phyloP scores from a whole-genome alignment of 139 green algal species.

The Chloropicon primus region DNA sequence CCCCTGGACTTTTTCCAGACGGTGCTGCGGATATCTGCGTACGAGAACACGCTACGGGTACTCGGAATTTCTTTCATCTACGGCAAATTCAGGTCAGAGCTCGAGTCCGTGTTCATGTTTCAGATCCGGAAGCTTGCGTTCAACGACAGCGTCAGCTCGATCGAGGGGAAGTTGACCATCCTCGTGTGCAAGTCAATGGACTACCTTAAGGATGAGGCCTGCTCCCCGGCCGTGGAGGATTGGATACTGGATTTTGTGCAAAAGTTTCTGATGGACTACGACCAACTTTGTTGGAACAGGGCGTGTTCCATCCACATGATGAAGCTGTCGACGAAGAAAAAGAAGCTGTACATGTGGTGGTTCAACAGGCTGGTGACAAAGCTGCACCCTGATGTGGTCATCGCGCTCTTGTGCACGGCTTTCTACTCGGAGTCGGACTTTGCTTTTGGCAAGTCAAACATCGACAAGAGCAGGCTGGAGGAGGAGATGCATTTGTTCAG shows the following conservation, averaged over 20 bases:
- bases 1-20: not conserved
- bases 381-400: not conserved
- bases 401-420: not conserved
- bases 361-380: not conserved
- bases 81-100: not conserved
- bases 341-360: not conserved
- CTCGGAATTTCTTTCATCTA: not conserved
- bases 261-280: not conserved
- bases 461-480: not conserved
- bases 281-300: not conserved
- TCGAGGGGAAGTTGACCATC: not conserved
- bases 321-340: not conserved
- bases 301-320: not conserved
- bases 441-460: not conserved
- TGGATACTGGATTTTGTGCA: not conserved
- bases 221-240: not conserved
- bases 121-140: not conserved
- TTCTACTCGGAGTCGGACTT: not conserved
- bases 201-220: not conserved
- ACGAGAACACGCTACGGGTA: not conserved
- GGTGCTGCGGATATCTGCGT: not conserved
- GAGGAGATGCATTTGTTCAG: not conserved
- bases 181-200: not conserved
- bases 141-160: not conserved
- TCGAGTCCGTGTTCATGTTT: not conserved